A percentile compares a stretch with the other conserved stretches of the same genome.
Evolutionary conservation across 176 grass and related monocot species (phyloP).

Genomic region (Musa acuminata): DNA sequence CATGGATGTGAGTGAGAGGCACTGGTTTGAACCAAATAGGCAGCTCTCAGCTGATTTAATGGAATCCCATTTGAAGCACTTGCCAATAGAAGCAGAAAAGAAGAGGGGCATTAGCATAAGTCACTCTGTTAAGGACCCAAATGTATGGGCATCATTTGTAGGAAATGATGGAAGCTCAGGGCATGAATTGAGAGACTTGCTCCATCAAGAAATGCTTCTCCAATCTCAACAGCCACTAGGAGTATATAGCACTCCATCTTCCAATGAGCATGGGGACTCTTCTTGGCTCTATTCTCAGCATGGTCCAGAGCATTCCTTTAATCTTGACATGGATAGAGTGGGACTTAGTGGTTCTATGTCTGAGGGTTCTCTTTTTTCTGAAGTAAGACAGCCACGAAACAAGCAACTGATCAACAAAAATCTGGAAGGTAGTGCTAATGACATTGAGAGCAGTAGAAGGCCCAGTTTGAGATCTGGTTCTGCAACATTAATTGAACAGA

Average conservation of each 20-base stretch:
- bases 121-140: constrained; percentile 49
- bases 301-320: constrained; percentile 36
- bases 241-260: constrained; percentile 42
- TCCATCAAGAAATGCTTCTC: constrained; percentile 54
- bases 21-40: constrained; percentile 59
- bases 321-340: constrained; percentile 32
- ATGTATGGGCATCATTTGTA: constrained; percentile 44
- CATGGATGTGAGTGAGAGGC: constrained; percentile 46
- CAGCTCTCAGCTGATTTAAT: constrained; percentile 63
- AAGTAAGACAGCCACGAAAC: constrained; percentile 27
- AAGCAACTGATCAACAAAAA: constrained; percentile 32
- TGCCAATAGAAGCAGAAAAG: constrained; percentile 76
- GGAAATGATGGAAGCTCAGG: constrained; percentile 38
- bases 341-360: constrained; percentile 38
- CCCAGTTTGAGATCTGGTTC: constrained; percentile 43
- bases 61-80: constrained; percentile 62
- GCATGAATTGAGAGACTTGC: constrained; percentile 52
- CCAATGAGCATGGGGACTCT: constrained; percentile 45
- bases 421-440: constrained; percentile 32
- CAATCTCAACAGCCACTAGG: constrained; percentile 29
- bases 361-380: constrained; percentile 43
- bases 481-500: constrained; percentile 53
- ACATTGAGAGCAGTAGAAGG: constrained; percentile 40
- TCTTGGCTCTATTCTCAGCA: constrained; percentile 46
- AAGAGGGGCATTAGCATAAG: constrained; percentile 55